phyloP scores from a whole-genome alignment of 768 basidiomycete species.

The Boletales sp. region DNA sequence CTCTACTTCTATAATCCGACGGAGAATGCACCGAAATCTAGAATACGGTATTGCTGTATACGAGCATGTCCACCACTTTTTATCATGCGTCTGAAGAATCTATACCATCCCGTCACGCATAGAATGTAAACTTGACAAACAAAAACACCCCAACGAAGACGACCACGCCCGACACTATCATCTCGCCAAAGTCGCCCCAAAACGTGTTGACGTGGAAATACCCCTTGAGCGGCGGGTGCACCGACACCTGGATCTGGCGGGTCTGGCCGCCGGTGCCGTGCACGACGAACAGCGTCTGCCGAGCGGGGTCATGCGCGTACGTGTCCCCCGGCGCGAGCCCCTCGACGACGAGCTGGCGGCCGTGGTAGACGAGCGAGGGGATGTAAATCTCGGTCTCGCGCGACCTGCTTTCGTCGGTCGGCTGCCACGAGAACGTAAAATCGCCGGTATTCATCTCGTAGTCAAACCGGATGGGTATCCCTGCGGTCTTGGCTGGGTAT shows the following conservation, averaged over 20 bases:
- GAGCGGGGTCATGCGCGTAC: constrained; percentile 56
- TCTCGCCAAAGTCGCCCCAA: constrained; percentile 54
- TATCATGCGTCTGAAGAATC: too few relatives aligned
- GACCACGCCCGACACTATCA: constrained; percentile 28
- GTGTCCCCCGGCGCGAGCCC: constrained; percentile 51
- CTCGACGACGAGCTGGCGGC: constrained; percentile 53
- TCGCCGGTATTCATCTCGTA: constrained; percentile 77
- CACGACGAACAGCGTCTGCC: constrained; percentile 76
- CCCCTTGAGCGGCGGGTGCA: constrained; percentile 50
- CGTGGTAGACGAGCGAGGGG: constrained; percentile 58
- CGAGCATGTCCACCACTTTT: too few relatives aligned
- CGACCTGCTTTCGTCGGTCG: constrained; percentile 27
- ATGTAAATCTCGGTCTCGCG: constrained; percentile 82
- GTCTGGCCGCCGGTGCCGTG: constrained; percentile 36
- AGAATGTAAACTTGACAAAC: constrained; percentile 27
- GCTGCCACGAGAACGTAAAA: constrained; percentile 63
- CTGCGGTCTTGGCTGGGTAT: constrained; percentile 87
- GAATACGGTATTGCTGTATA: too few relatives aligned
- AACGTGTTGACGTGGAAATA: constrained; percentile 59
- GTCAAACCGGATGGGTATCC: constrained; percentile 67
- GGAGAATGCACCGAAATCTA: too few relatives aligned
- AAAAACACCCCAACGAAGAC: constrained; percentile 30
- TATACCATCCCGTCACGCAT: constrained; percentile 14
- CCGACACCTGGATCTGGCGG: constrained; percentile 51
- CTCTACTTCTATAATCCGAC: too few relatives aligned